These are phyloP conservation scores for Phaeophleospora eucalypticola DNA, from an alignment of 2,329 filamentous ascomycete species.

Conservation along the genomic window DNA sequence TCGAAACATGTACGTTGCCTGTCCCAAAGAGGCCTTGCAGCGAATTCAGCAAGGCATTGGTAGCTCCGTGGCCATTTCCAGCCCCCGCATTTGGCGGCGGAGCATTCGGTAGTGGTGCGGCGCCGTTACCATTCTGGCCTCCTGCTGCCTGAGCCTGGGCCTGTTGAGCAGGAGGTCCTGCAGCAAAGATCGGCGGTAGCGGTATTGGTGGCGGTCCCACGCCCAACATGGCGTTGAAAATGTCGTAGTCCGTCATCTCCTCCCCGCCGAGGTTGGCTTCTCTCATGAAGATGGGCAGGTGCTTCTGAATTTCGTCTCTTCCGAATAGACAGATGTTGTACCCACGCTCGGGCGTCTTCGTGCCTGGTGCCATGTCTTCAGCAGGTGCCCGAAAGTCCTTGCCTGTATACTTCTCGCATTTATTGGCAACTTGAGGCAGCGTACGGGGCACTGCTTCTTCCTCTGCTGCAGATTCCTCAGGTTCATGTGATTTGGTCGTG, in stretches of 20 bases:
- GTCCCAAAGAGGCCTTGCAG: background rate
- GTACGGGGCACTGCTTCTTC: background rate
- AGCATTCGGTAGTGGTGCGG: no score
- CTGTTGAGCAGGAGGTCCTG: background rate
- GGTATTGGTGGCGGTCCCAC: background rate
- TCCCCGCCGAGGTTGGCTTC: conserved; percentile 23
- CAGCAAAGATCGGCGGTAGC: background rate
- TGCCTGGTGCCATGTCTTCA: background rate
- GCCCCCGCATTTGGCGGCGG: no score
- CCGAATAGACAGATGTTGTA: conserved; percentile 22
- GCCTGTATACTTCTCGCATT: conserved; percentile 1
- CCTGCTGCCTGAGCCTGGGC: background rate
- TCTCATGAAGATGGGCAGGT: conserved; percentile 20
- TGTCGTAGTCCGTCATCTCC: background rate
- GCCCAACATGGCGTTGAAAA: background rate
- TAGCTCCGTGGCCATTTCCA: background rate
- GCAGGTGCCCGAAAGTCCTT: conserved; percentile 8
- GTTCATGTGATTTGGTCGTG: no score
- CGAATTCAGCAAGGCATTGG: background rate
- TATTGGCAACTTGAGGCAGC: background rate
- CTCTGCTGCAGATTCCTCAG: background rate
- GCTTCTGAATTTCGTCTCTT: conserved; percentile 14
- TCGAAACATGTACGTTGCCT: background rate
- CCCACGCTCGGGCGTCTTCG: conserved; percentile 14
- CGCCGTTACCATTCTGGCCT: background rate